Conservation (phyloP, 2,329 filamentous ascomycete genomes). For the Leptographium wingfieldii region DNA sequence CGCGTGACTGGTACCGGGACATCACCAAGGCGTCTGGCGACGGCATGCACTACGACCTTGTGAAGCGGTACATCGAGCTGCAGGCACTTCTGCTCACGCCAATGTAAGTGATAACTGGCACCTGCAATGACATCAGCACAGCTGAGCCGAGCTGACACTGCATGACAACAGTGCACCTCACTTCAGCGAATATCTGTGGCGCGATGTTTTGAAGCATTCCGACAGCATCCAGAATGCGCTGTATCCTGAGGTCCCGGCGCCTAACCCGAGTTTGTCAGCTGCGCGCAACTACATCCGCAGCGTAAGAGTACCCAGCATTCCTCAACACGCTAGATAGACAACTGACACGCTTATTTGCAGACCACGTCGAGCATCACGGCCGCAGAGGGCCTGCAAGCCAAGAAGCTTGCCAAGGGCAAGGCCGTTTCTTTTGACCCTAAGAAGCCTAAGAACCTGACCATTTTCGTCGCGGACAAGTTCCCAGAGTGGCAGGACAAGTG, state of each 20-base stretch:
- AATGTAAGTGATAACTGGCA: conserved; percentile 27
- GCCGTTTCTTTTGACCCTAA: conserved; percentile 73
- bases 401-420: conserved; percentile 75
- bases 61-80: conserved; percentile 71
- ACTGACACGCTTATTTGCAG: neutral
- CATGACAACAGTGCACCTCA: conserved; percentile 52
- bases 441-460: conserved; percentile 80
- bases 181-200: conserved; percentile 90
- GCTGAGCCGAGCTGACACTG: neutral
- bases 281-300: conserved; percentile 68
- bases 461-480: conserved; percentile 69
- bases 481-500: conserved; percentile 89
- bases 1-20: conserved; percentile 80
- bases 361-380: conserved; percentile 12
- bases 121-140: neutral
- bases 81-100: conserved; percentile 56
- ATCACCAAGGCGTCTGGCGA: conserved; percentile 62
- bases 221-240: conserved; percentile 57
- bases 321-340: too few relatives aligned
- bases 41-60: conserved; percentile 74
- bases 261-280: conserved; percentile 57
- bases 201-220: conserved; percentile 59
- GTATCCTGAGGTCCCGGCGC: conserved; percentile 57
- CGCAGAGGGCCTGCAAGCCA: conserved; percentile 14
- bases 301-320: neutral